These are phyloP conservation scores for Trichoderma sp. DNA, from an alignment of 2,329 filamentous ascomycete genomes.

Conservation along the genomic window DNA sequence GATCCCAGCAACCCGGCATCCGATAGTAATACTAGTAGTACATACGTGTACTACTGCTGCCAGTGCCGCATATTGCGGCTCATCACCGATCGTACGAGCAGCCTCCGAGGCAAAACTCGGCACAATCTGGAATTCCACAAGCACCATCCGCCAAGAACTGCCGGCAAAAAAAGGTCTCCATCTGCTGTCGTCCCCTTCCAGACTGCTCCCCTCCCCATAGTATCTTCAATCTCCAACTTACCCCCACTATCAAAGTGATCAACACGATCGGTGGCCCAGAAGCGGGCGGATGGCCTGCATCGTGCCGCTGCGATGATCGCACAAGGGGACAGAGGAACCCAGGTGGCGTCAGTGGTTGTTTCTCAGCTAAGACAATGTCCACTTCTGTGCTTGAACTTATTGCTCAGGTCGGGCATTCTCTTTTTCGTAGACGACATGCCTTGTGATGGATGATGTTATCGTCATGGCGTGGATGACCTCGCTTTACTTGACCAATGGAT, in stretches of 20 bases:
- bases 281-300: constrained; percentile 19
- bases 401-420: neutral
- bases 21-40: no score
- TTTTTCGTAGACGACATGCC: no score
- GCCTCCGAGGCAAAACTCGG: neutral
- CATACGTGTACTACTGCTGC: no score
- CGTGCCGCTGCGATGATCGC: constrained; percentile 20
- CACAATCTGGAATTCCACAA: neutral
- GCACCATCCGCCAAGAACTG: neutral
- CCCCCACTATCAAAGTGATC: constrained; percentile 24
- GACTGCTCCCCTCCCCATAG: neutral
- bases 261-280: constrained; percentile 23
- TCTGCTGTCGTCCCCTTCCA: neutral
- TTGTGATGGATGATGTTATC: neutral
- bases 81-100: constrained; percentile 12
- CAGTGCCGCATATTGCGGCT: neutral
- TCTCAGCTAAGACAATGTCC: constrained; percentile 2
- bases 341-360: constrained; percentile 8
- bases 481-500: no score
- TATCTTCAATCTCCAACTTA: neutral
- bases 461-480: no score
- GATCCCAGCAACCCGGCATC: neutral
- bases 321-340: neutral
- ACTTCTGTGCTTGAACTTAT: neutral
- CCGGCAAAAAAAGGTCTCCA: neutral